These are phyloP conservation scores for Yamagishiella unicocca DNA, from an alignment of 139 green algal species.

Conservation along the genomic window DNA sequence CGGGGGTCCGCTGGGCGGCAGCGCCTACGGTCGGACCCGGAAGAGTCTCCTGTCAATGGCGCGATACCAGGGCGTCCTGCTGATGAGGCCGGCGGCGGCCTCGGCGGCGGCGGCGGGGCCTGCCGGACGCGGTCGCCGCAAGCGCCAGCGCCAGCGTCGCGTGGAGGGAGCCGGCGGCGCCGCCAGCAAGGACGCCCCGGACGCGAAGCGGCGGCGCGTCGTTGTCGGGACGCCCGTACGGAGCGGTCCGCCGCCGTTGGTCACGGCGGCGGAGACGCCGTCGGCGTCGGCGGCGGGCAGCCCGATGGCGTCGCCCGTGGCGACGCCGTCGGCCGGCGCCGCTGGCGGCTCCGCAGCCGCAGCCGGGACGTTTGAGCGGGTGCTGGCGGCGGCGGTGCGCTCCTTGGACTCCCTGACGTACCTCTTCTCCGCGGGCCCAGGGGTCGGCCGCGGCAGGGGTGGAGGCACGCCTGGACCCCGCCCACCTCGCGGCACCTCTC, in stretches of 20 bases:
- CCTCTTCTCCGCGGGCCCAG: background rate
- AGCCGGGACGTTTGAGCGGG: background rate
- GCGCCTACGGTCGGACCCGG: conserved; percentile 21
- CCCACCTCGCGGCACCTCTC: background rate
- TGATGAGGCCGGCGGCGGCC: background rate
- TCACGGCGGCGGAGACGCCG: background rate
- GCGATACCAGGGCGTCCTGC: background rate
- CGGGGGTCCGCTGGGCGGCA: background rate
- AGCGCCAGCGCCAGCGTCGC: background rate
- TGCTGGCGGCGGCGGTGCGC: conserved; percentile 18
- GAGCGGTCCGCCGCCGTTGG: background rate
- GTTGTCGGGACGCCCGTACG: background rate
- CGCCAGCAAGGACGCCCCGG: background rate
- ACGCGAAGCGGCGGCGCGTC: background rate
- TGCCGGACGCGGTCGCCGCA: background rate
- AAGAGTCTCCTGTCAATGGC: conserved; percentile 28
- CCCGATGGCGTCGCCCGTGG: background rate
- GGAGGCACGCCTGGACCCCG: background rate
- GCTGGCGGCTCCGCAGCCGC: background rate
- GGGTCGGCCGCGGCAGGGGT: background rate
- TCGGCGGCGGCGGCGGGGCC: background rate
- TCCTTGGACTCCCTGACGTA: conserved; percentile 27
- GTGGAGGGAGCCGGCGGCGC: background rate
- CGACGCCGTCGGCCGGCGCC: background rate
- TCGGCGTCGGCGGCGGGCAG: background rate